Conservation (phyloP, 371 early-diverging fungal genomes). For the Apophysomyces variabilis region DNA sequence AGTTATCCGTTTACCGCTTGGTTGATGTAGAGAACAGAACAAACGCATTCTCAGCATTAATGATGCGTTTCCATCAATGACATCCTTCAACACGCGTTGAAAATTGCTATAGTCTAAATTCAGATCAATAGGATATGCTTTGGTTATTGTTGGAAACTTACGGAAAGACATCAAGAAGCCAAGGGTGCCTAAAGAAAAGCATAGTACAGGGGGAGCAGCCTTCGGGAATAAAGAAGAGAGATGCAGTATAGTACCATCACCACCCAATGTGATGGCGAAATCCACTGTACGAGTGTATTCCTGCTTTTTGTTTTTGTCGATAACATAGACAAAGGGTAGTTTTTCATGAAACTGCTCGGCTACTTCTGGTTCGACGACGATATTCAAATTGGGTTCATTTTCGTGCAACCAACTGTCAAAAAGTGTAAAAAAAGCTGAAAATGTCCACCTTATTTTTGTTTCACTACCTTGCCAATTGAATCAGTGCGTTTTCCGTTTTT, state of each 20-base stretch:
- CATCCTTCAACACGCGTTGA: constrained; percentile 56
- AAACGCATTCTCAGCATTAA: constrained; percentile 79
- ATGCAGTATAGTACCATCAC: constrained; percentile 96
- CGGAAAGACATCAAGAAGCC: constrained; percentile 90
- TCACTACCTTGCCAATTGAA: constrained; percentile 64
- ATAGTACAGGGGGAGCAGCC: constrained; percentile 86
- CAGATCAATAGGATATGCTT: not conserved
- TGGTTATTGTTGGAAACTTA: constrained; percentile 24
- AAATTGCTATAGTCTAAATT: constrained; percentile 66
- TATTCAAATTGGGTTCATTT: constrained; percentile 60
- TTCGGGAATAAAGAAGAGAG: constrained; percentile 83
- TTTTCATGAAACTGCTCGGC: constrained; percentile 57
- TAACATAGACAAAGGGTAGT: constrained; percentile 63
- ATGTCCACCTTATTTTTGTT: not conserved
- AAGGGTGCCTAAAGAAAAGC: constrained; percentile 91
- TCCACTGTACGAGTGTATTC: constrained; percentile 72
- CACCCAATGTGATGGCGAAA: constrained; percentile 92
- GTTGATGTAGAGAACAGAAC: constrained; percentile 66
- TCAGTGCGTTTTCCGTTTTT: constrained; percentile 67
- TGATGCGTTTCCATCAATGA: constrained; percentile 66
- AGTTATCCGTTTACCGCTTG: constrained; percentile 55
- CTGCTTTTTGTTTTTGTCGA: constrained; percentile 42
- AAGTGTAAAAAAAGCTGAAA: not conserved
- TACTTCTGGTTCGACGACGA: constrained; percentile 72
- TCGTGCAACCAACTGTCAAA: constrained; percentile 68